Percentiles rank a stretch among this genome's conserved stretches.
Evolutionary conservation across 2,329 filamentous ascomycete genomes (phyloP).

Genomic region (Setomelanomma holmii): DNA sequence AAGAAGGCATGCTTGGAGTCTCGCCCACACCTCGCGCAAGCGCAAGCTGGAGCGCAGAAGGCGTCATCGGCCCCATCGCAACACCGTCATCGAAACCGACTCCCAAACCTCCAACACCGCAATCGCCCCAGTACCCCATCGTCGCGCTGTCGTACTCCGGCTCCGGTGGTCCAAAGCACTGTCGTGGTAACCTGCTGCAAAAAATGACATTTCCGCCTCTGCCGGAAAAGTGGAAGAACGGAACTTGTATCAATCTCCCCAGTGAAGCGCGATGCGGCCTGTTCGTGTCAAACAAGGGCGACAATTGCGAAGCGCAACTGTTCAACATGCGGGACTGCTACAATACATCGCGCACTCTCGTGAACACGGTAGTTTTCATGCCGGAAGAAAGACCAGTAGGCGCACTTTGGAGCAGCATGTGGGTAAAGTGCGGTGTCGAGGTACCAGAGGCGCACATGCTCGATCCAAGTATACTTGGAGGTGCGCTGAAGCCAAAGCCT

Average conservation of each 20-base stretch:
- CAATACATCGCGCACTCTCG: constrained; percentile 36
- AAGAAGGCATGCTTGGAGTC: constrained; percentile 34
- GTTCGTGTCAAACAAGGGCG: constrained; percentile 42
- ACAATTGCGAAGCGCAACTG: constrained; percentile 44
- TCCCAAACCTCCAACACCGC: constrained; percentile 11
- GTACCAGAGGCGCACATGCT: constrained; percentile 36
- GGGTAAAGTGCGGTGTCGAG: constrained; percentile 40
- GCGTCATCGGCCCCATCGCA: constrained; percentile 28
- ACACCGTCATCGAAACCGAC: constrained; percentile 16
- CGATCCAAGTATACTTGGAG: constrained; percentile 38
- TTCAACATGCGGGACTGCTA: constrained; percentile 39
- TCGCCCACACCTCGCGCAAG: constrained; percentile 23
- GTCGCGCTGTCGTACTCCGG: constrained; percentile 42
- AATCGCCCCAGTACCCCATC: constrained; percentile 32
- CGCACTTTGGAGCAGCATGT: constrained; percentile 46
- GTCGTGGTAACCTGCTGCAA: constrained; percentile 39
- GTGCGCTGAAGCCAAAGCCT: constrained; percentile 27
- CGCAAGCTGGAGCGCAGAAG: constrained; percentile 27
- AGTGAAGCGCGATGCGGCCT: constrained; percentile 42
- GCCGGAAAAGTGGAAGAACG: constrained; percentile 33
- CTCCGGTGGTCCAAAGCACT: constrained; percentile 45
- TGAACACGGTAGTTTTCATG: constrained; percentile 47
- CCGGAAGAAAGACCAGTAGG: constrained; percentile 43
- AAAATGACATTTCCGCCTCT: constrained; percentile 34
- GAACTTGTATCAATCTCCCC: constrained; percentile 42